phyloP scores from a whole-genome alignment of 257 asterid species.

The Solanum sparsipilum region DNA sequence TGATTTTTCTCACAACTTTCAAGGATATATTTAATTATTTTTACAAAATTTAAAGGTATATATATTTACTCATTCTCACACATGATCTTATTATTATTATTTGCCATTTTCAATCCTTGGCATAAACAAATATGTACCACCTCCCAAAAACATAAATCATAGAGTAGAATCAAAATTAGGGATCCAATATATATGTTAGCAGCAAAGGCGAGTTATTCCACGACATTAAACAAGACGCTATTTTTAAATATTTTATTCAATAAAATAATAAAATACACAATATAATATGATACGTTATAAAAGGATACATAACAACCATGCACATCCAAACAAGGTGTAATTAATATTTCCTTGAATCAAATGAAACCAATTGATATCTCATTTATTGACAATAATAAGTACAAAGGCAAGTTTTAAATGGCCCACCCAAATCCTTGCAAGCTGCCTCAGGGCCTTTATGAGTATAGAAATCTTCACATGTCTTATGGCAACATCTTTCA shows the following conservation, averaged over 20 bases:
- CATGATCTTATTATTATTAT: no score
- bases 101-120: neutral
- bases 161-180: neutral
- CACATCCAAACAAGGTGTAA: neutral
- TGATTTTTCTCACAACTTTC: no score
- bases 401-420: neutral
- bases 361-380: neutral
- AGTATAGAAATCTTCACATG: neutral
- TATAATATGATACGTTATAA: neutral
- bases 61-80: neutral
- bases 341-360: neutral
- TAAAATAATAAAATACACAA: neutral
- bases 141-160: no score
- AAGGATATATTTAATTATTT: no score
- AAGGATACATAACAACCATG: neutral
- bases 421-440: neutral
- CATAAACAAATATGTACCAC: neutral
- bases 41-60: no score
- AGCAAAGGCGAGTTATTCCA: neutral
- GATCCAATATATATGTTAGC: neutral
- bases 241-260: neutral
- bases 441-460: neutral
- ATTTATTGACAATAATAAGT: neutral
- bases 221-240: neutral
- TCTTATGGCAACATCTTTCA: neutral